Evolutionary conservation across 345 rosid species (phyloP).

Genomic region (Acer yangbiense): DNA sequence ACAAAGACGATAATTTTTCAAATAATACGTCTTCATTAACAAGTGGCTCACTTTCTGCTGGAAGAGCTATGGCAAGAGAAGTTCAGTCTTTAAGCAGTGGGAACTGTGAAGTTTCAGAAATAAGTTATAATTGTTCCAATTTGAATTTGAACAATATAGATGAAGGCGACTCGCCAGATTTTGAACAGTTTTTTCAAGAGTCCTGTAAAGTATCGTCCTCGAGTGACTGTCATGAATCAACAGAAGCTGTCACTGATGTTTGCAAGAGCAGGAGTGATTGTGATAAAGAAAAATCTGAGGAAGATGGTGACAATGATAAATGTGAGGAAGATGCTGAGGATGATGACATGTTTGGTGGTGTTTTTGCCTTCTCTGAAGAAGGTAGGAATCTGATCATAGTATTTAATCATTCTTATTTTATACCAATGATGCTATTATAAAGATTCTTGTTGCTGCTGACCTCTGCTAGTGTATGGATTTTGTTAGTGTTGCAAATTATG

Average conservation of each 20-base stretch:
- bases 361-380: slow-evolving; percentile 92
- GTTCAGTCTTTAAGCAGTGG: slow-evolving; percentile 45
- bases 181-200: slow-evolving; percentile 73
- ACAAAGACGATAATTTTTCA: slow-evolving; percentile 41
- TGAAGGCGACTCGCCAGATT: slow-evolving; percentile 56
- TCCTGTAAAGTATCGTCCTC: slow-evolving; percentile 47
- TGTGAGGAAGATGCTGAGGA: slow-evolving; percentile 63
- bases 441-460: slow-evolving; percentile 18
- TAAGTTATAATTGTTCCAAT: slow-evolving; percentile 67
- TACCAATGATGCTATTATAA: background rate
- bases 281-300: slow-evolving; percentile 66
- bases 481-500: background rate
- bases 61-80: slow-evolving; percentile 48
- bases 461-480: background rate
- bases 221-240: slow-evolving; percentile 32
- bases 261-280: slow-evolving; percentile 53
- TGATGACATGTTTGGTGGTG: slow-evolving; percentile 88
- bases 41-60: slow-evolving; percentile 52
- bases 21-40: slow-evolving; percentile 42
- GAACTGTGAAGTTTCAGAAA: slow-evolving; percentile 59
- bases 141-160: slow-evolving; percentile 59
- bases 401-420: background rate
- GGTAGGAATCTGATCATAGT: slow-evolving; percentile 45
- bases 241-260: slow-evolving; percentile 41
- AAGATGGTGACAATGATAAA: slow-evolving; percentile 68